Percentiles rank a stretch among this genome's conserved stretches.
Conservation (phyloP, 306 rosid species). For the Senna siamea region DNA sequence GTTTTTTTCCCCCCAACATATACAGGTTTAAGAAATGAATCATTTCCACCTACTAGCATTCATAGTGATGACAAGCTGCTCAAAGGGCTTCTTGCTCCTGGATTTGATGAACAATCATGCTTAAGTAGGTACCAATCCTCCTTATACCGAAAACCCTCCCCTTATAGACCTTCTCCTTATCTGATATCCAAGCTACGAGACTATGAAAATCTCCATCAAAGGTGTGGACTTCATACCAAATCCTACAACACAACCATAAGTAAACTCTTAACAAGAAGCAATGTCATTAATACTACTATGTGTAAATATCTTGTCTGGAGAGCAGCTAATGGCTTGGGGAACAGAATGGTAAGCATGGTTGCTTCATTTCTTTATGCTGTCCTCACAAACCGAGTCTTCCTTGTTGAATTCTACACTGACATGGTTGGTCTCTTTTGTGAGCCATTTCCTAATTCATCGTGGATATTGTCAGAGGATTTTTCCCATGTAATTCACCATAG, state of each 20-base stretch:
- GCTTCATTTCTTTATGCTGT: slow-evolving; percentile 55
- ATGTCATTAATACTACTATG: not conserved
- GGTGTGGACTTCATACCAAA: slow-evolving; percentile 49
- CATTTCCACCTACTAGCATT: not conserved
- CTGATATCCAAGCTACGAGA: slow-evolving; percentile 47
- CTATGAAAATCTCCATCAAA: slow-evolving; percentile 52
- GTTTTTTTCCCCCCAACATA: not conserved
- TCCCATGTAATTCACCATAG: slow-evolving; percentile 26
- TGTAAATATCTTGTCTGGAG: slow-evolving; percentile 53
- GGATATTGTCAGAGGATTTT: slow-evolving; percentile 49
- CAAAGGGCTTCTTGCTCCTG: slow-evolving; percentile 47
- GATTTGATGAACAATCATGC: slow-evolving; percentile 50
- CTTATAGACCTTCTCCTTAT: slow-evolving; percentile 45
- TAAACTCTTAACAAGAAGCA: slow-evolving; percentile 37
- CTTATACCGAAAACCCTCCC: slow-evolving; percentile 38
- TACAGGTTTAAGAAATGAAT: slow-evolving; percentile 1
- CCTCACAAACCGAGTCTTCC: slow-evolving; percentile 52
- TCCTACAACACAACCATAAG: slow-evolving; percentile 45
- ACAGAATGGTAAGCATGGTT: slow-evolving; percentile 50
- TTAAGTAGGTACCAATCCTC: slow-evolving; percentile 53
- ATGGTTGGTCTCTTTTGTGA: slow-evolving; percentile 58
- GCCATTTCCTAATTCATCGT: slow-evolving; percentile 50
- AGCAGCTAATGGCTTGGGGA: slow-evolving; percentile 48
- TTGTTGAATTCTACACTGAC: slow-evolving; percentile 52
- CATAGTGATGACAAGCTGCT: slow-evolving; percentile 39